A percentile compares a stretch with the other conserved stretches of the same genome.
Evolutionary conservation across 768 basidiomycete species (phyloP).

Genomic region (Mycena amicta): DNA sequence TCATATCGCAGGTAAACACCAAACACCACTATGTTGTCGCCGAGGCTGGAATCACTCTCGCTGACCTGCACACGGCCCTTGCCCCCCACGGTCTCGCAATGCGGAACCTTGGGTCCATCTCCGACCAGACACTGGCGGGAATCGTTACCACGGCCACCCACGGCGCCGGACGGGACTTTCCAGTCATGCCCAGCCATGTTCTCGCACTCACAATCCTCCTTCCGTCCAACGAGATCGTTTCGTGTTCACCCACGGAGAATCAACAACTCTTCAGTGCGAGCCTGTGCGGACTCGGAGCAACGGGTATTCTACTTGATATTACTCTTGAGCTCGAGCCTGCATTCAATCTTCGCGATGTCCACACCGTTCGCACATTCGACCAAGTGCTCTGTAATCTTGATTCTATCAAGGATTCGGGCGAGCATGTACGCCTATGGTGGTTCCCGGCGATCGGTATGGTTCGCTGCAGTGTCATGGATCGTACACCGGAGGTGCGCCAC

Average conservation of each 20-base stretch:
- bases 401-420: constrained; percentile 57
- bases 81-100: constrained; percentile 74
- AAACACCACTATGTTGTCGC: constrained; percentile 69
- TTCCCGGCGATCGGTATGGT: constrained; percentile 78
- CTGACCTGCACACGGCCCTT: constrained; percentile 71
- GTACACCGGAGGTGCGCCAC: constrained; percentile 70
- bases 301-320: constrained; percentile 83
- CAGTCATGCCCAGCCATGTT: constrained; percentile 82
- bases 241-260: constrained; percentile 63
- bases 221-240: constrained; percentile 71
- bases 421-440: constrained; percentile 97
- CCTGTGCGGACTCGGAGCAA: constrained; percentile 87
- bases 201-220: constrained; percentile 74
- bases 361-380: constrained; percentile 63
- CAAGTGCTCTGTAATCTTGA: constrained; percentile 62
- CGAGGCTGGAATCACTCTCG: constrained; percentile 79
- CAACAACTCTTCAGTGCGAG: constrained; percentile 86
- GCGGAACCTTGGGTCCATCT: constrained; percentile 93
- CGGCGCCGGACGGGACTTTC: constrained; percentile 81
- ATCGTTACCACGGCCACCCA: constrained; percentile 94
- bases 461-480: constrained; percentile 71
- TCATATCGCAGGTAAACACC: constrained; percentile 58
- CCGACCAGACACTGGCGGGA: constrained; percentile 89
- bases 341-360: constrained; percentile 78
- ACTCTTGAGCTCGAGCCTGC: constrained; percentile 78